phyloP scores from a whole-genome alignment of 148 eudicot genomes.

The Dianthus caryophyllus region DNA sequence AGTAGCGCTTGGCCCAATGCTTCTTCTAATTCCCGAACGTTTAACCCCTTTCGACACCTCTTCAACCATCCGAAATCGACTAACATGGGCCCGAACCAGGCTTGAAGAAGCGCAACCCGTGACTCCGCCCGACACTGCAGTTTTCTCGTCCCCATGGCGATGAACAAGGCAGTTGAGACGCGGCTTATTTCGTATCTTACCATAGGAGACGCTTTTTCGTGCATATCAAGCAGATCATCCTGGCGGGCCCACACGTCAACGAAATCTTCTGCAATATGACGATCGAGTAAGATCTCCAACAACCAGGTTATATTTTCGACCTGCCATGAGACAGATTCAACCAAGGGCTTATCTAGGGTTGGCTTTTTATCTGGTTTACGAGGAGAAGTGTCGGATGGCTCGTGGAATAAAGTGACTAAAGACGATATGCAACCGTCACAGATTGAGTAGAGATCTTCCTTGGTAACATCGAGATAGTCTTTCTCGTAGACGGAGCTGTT shows the following conservation, averaged over 20 bases:
- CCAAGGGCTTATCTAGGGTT: conserved; percentile 42
- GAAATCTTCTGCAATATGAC: conserved; percentile 80
- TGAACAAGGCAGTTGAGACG: conserved; percentile 64
- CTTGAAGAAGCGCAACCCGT: conserved; percentile 43
- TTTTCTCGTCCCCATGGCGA: conserved; percentile 77
- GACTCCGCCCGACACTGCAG: conserved; percentile 64
- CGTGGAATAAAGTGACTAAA: conserved; percentile 46
- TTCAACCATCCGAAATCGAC: conserved; percentile 87
- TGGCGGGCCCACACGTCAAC: conserved; percentile 70
- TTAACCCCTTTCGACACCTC: conserved; percentile 86
- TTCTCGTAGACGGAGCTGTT: conserved; percentile 73
- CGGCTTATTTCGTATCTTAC: conserved; percentile 89
- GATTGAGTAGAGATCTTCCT: conserved; percentile 58
- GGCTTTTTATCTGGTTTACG: conserved; percentile 24
- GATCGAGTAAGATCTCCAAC: conserved; percentile 71
- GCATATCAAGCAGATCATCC: conserved; percentile 50
- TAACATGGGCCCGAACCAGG: conserved; percentile 82
- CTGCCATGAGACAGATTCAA: conserved; percentile 66
- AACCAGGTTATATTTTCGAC: conserved; percentile 86
- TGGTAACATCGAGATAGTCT: conserved; percentile 52
- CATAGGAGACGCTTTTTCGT: conserved; percentile 58
- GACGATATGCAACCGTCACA: conserved; percentile 55
- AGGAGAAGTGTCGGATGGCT: conserved; percentile 35
- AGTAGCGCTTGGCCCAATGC: conserved; percentile 92
- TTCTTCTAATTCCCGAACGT: conserved; percentile 72